These are phyloP conservation scores for Rhodotorula sp. DNA, from an alignment of 1,284 basidiomycete species.

Conservation along the genomic window DNA sequence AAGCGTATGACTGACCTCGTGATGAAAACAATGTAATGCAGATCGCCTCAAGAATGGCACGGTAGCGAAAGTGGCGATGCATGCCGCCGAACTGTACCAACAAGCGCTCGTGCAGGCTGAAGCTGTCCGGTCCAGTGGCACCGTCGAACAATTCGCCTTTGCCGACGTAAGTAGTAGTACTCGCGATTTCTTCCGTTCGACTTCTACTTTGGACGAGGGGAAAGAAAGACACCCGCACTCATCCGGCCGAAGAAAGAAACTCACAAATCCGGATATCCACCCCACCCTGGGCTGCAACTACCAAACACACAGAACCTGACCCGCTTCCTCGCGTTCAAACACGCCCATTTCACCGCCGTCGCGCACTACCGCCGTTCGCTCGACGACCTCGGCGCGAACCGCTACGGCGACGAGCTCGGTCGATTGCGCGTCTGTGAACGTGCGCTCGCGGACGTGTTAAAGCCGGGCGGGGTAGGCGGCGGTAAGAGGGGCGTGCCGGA, in stretches of 20 bases:
- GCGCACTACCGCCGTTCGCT: conserved; percentile 85
- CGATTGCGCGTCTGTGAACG: conserved; percentile 65
- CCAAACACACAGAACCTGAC: conserved; percentile 64
- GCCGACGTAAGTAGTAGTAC: not conserved
- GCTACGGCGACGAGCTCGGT: conserved; percentile 82
- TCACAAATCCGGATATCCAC: too few relatives aligned
- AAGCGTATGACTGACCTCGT: too few relatives aligned
- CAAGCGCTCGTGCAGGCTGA: conserved; percentile 51
- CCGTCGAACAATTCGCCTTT: not conserved
- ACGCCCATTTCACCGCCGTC: conserved; percentile 81
- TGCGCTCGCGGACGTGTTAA: conserved; percentile 55
- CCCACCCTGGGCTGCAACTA: too few relatives aligned
- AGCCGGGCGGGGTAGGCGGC: conserved; percentile 64
- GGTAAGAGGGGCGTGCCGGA: conserved; percentile 64
- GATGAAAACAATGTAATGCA: conserved; percentile 13
- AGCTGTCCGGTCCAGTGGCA: not conserved
- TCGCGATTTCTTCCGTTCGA: not conserved
- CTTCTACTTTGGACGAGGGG: too few relatives aligned
- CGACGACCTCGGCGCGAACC: conserved; percentile 82
- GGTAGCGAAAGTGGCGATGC: conserved; percentile 76
- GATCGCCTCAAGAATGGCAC: conserved; percentile 77
- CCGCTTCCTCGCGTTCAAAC: conserved; percentile 77
- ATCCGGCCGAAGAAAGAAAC: too few relatives aligned
- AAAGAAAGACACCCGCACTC: too few relatives aligned
- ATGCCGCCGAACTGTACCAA: conserved; percentile 70